phyloP scores from a whole-genome alignment of 345 rosid species.

The Pelargonium nanum region DNA sequence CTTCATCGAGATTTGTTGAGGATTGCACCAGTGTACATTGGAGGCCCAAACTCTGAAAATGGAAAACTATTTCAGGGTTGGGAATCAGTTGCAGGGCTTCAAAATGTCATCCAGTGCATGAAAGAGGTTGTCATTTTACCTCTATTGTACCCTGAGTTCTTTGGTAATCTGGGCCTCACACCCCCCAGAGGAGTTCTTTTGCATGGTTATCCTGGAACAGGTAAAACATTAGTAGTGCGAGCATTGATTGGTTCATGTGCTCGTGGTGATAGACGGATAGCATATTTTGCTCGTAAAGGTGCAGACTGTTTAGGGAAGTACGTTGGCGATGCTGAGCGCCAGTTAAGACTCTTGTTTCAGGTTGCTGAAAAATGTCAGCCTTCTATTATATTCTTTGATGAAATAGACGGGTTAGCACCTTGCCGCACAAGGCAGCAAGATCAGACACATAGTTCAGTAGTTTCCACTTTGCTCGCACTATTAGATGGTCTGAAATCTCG shows the following conservation, averaged over 20 bases:
- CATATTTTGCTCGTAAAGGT: conserved; percentile 98
- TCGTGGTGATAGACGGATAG: conserved; percentile 79
- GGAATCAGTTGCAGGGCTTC: conserved; percentile 99
- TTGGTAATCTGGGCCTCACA: conserved; percentile 76
- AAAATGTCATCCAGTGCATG: conserved; percentile 82
- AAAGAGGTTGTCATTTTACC: conserved; percentile 97
- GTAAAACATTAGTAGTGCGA: conserved; percentile 93
- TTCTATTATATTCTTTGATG: conserved; percentile 93
- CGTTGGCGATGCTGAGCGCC: conserved; percentile 99
- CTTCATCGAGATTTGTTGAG: conserved; percentile 84
- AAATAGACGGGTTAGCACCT: conserved; percentile 97
- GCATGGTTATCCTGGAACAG: conserved; percentile 99
- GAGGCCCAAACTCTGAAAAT: conserved; percentile 54
- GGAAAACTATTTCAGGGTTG: conserved; percentile 65
- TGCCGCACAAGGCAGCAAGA: conserved; percentile 84
- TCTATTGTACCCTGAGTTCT: conserved; percentile 85
- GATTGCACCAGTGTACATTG: conserved; percentile 92
- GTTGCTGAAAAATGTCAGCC: conserved; percentile 98
- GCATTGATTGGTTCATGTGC: conserved; percentile 93
- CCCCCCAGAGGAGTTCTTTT: conserved; percentile 96
- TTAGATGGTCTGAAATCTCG: conserved; percentile 94
- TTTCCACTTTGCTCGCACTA: conserved; percentile 88
- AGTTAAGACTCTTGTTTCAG: conserved; percentile 94
- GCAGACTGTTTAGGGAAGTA: conserved; percentile 99
- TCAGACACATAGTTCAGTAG: conserved; percentile 98